These are phyloP conservation scores for Gypsophila paniculata DNA, from an alignment of 179 eudicot genomes.

Conservation along the genomic window DNA sequence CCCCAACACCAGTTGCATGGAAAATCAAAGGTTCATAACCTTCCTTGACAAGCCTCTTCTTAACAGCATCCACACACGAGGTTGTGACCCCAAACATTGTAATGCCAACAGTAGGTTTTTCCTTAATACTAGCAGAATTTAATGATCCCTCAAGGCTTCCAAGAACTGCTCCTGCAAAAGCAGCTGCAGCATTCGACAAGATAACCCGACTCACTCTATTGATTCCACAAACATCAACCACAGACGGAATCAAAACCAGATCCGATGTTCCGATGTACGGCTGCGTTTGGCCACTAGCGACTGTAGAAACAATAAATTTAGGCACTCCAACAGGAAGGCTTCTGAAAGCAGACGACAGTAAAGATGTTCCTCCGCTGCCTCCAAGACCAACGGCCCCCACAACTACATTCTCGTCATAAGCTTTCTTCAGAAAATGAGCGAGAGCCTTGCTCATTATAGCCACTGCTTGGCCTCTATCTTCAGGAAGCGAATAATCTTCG, in stretches of 20 bases:
- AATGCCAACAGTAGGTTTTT: constrained; percentile 74
- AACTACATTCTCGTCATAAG: constrained; percentile 43
- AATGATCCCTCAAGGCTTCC: constrained; percentile 41
- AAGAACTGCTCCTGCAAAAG: constrained; percentile 88
- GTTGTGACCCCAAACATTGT: constrained; percentile 99
- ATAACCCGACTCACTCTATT: constrained; percentile 64
- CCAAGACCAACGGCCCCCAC: constrained; percentile 89
- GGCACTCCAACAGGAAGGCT: constrained; percentile 80
- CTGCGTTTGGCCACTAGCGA: constrained; percentile 91
- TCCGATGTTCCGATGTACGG: constrained; percentile 85
- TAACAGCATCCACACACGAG: constrained; percentile 77
- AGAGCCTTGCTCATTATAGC: constrained; percentile 66
- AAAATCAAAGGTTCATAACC: constrained; percentile 88
- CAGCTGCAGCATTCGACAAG: constrained; percentile 87
- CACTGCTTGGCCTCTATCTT: constrained; percentile 83
- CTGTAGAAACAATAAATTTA: constrained; percentile 78
- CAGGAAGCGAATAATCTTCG: constrained; percentile 47
- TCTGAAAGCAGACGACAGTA: constrained; percentile 72
- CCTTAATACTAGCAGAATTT: constrained; percentile 25
- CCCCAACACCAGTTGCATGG: constrained; percentile 98
- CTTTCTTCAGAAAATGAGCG: constrained; percentile 47
- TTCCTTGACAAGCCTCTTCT: constrained; percentile 64
- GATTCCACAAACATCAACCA: constrained; percentile 93
- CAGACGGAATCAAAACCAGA: constrained; percentile 80
- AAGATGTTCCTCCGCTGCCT: constrained; percentile 93